These are phyloP conservation scores for Spongospora subterranea DNA, from an alignment of 208 protist species.

Conservation along the genomic window DNA sequence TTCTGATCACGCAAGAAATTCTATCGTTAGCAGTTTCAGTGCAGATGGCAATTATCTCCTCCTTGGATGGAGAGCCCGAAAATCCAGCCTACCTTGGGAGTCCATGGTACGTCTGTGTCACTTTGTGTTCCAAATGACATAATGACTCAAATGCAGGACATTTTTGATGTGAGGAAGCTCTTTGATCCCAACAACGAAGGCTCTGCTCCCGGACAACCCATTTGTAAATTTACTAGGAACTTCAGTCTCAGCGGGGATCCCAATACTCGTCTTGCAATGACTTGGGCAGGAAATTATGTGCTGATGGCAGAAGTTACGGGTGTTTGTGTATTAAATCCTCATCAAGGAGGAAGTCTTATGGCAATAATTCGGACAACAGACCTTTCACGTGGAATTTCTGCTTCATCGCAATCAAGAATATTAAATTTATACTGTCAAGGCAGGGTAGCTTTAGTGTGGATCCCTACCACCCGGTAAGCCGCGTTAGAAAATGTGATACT, in stretches of 20 bases:
- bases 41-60: slow-evolving; percentile 18
- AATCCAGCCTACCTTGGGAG: slow-evolving; percentile 45
- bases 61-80: neutral
- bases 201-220: neutral
- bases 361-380: neutral
- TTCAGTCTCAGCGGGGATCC: neutral
- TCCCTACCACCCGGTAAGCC: neutral
- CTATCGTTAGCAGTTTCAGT: slow-evolving; percentile 50
- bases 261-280: neutral
- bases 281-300: slow-evolving; percentile 19
- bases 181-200: neutral
- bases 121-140: neutral
- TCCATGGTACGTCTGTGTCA: neutral
- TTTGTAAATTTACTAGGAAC: slow-evolving; percentile 8
- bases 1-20: neutral
- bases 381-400: neutral
- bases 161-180: slow-evolving; percentile 41
- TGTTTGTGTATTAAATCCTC: slow-evolving; percentile 2
- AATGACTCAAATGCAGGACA: neutral
- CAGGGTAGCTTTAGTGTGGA: neutral
- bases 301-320: slow-evolving; percentile 16
- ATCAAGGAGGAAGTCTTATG: neutral
- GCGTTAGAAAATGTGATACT: neutral
- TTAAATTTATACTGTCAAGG: slow-evolving; percentile 28
- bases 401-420: neutral